Evolutionary conservation across 768 basidiomycete species (phyloP), one percentile per base, ranked within the genome.

Genomic region (Collybia sordida): DNA sequence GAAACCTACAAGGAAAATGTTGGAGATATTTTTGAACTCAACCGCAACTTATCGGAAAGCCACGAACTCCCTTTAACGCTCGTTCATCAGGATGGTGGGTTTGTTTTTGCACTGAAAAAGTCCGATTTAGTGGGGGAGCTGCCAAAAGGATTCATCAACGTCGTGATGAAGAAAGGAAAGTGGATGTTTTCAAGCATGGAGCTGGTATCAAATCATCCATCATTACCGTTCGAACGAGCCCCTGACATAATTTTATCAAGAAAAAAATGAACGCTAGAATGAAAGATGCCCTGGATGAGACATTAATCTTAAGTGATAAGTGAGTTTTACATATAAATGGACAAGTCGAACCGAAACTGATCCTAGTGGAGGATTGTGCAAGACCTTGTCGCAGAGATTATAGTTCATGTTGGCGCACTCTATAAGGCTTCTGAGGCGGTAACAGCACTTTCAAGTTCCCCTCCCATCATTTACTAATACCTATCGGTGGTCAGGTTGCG

Each of bases 1-100:
- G 93, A 93, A 64, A 95, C 95, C 0, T 98, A 87, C 72, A 91
- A 88, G 58, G 95, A 99, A 65, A 96, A 96, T 56, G 78, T 96
- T 38, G 80, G 83, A 14, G 96, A 99, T 60, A 92, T 97, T 46
- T 84, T 85, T 54, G 77, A 85, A 46, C 71, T 93, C 28, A 81
- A 81, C 51, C 71, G 73, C 14, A 70, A 69, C 0, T 68, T 93
- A 12, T 72, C 82, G 0, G 81, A 88, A 51, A 71, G 80, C 52
- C 79, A 90, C 56, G 73, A 74, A 3, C 68, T 94, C 1, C 86
- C 88, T 0, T 60, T 93, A 18, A 72, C 77, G 6, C 68, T 92
- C 8, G 68, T 83, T 4, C 90, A 90, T 60, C 85, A 89, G 63
- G 87, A 85, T 42, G 75, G 69, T 1, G 87, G 88, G 0, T 93